These are phyloP conservation scores for Leccinellum rugosiceps DNA, from an alignment of 768 basidiomycete species.

Conservation along the genomic window DNA sequence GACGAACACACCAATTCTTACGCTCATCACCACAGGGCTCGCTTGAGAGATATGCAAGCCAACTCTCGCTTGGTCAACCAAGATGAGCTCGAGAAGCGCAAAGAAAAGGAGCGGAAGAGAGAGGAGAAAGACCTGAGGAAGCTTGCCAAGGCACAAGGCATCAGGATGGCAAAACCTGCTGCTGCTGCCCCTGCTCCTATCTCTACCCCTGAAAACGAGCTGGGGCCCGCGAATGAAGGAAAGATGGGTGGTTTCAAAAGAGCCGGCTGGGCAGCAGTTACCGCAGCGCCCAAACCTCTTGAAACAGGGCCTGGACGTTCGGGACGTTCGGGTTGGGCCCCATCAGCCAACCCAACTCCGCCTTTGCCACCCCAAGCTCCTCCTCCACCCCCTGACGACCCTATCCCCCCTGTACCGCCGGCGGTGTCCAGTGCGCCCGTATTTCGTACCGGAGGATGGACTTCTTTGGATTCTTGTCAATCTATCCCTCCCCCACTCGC, in stretches of 20 bases:
- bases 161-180: slow-evolving; percentile 52
- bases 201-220: slow-evolving; percentile 16
- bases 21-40: slow-evolving; percentile 82
- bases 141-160: slow-evolving; percentile 77
- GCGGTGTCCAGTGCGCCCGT: slow-evolving; percentile 35
- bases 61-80: slow-evolving; percentile 62
- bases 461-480: slow-evolving; percentile 55
- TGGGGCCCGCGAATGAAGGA: slow-evolving; percentile 12
- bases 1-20: slow-evolving; percentile 91
- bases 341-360: slow-evolving; percentile 16
- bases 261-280: slow-evolving; percentile 48
- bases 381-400: slow-evolving; percentile 8
- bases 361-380: slow-evolving; percentile 17
- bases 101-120: slow-evolving; percentile 81
- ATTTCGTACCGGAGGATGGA: slow-evolving; percentile 66
- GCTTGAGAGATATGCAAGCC: slow-evolving; percentile 79
- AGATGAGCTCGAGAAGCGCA: slow-evolving; percentile 69
- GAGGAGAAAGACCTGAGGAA: slow-evolving; percentile 85
- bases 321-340: slow-evolving; percentile 16
- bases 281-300: slow-evolving; percentile 6
- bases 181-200: slow-evolving; percentile 16
- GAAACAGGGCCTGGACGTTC: slow-evolving; percentile 11
- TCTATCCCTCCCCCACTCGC: slow-evolving; percentile 23
- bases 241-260: slow-evolving; percentile 36
- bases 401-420: slow-evolving; percentile 14